Conservation (phyloP, 192 early-diverging fungal genomes). For the Chytriomyces confervae region DNA sequence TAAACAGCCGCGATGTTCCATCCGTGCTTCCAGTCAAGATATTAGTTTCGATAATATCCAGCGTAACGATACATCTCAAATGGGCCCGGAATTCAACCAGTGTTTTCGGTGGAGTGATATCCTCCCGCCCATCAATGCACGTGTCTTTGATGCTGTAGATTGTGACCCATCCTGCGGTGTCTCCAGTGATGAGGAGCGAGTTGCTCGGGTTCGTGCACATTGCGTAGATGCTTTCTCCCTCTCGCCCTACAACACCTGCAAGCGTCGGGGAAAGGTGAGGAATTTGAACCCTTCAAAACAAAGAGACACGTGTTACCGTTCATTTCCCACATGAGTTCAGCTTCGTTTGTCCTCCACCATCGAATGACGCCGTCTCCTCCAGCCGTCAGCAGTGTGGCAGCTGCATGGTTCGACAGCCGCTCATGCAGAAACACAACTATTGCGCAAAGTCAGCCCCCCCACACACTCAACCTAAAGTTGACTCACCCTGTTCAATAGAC, state of each 20-base stretch:
- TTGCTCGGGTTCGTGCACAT: conserved; percentile 44
- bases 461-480: neutral
- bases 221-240: conserved; percentile 41
- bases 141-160: conserved; percentile 49
- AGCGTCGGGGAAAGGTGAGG: neutral
- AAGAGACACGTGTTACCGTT: conserved; percentile 10
- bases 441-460: neutral
- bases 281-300: neutral
- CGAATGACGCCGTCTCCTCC: conserved; percentile 59
- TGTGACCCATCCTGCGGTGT: conserved; percentile 43
- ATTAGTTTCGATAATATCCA: conserved; percentile 44
- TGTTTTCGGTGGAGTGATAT: conserved; percentile 21
- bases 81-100: conserved; percentile 48
- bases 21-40: conserved; percentile 51
- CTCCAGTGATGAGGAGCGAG: conserved; percentile 48
- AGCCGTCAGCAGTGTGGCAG: conserved; percentile 46
- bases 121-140: conserved; percentile 37
- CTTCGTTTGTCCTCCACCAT: conserved; percentile 51
- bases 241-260: conserved; percentile 15
- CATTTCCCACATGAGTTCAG: conserved; percentile 43
- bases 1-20: conserved; percentile 55
- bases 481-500: conserved; percentile 53
- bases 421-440: conserved; percentile 50
- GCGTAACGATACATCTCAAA: conserved; percentile 32
- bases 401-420: conserved; percentile 23